Base-by-base conservation (phyloP, 2,329 filamentous ascomycete genomes). In the Hypocreales sp. region DNA sequence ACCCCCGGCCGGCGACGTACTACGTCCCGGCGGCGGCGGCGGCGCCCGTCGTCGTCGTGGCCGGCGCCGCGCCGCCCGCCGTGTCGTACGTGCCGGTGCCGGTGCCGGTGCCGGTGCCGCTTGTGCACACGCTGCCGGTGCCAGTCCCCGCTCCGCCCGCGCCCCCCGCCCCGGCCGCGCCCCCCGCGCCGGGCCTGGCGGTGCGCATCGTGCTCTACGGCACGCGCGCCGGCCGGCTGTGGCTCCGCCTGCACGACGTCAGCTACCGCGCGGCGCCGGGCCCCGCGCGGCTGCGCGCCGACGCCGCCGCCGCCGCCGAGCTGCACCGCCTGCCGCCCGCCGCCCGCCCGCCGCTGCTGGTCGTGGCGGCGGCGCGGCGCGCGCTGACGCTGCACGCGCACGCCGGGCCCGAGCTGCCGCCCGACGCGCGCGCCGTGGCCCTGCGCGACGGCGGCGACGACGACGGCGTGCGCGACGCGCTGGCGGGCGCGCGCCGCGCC, bases 401-500 rank as follows among this genome's bases (percentile, higher is more conserved):
- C 10, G 21, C 15, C 1, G 32, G 27, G 1, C 25, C 25, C 7
- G 27, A 30, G 5, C 4, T 22, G n/a, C 22, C 20, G 2, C 23
- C 20, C 8, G 25, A 20, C 9, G 13, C 26, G 23, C 19, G 20
- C 7, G 24, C 17, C 12, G n/a, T 32, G 27, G 12, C 15, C 10
- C 7, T 27, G 4, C 8, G 15, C 13, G n/a, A n/a, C 13, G 13
- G 15, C 5, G 14, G 29, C 30, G 3, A 29, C 7, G 26, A 33
- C 40, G 11, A 20, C 31, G 6, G 31, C 10, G 25, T 19, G 4
- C 30, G 50, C 32, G 31, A 45, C 28, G 45, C 50, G 34, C 41
- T 44, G 34, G 42, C 40, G 13, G 19, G 44, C n/a, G 40, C 44
- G 24, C 38, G 47, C 21, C 42, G 38, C n/a, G 30, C 36, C 22